A percentile compares a stretch with the other conserved stretches of the same genome.
These are phyloP conservation scores for Decorospora gaudefroyi DNA, from an alignment of 2,329 filamentous ascomycete genomes.

Conservation along the genomic window DNA sequence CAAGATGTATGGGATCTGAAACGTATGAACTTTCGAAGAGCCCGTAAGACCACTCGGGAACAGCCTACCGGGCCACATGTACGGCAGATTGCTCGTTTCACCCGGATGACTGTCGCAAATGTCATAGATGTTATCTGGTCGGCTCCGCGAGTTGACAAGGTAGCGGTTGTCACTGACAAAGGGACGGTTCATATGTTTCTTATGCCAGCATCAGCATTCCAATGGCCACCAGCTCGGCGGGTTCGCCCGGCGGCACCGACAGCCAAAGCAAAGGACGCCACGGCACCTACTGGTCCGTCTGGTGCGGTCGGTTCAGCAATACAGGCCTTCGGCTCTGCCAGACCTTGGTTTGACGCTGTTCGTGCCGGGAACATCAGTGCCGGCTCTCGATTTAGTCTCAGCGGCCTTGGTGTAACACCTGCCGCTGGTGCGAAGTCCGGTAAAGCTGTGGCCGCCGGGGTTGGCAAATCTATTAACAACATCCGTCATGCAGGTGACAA, in stretches of 20 bases:
- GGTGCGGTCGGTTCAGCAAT: slow-evolving; percentile 48
- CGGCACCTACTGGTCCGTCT: slow-evolving; percentile 38
- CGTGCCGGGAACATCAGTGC: slow-evolving; percentile 42
- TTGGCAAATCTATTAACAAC: slow-evolving; percentile 72
- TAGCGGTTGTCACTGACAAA: slow-evolving; percentile 89
- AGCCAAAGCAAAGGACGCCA: slow-evolving; percentile 39
- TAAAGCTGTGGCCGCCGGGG: slow-evolving; percentile 71
- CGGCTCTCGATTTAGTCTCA: slow-evolving; percentile 44
- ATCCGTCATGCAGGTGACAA: slow-evolving; percentile 77
- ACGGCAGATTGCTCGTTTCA: slow-evolving; percentile 84
- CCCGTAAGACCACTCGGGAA: slow-evolving; percentile 38
- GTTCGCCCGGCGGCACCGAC: slow-evolving; percentile 34
- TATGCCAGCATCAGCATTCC: slow-evolving; percentile 78
- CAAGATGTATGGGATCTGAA: slow-evolving; percentile 82
- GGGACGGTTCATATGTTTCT: slow-evolving; percentile 95
- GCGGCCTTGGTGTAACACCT: slow-evolving; percentile 48
- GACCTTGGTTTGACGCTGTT: slow-evolving; percentile 45
- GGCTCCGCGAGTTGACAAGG: slow-evolving; percentile 74
- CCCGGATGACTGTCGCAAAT: slow-evolving; percentile 86
- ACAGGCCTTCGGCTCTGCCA: slow-evolving; percentile 52
- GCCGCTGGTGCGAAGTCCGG: slow-evolving; percentile 65
- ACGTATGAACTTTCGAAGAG: slow-evolving; percentile 55
- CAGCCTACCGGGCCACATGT: slow-evolving; percentile 57
- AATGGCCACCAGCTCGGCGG: slow-evolving; percentile 76
- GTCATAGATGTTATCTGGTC: slow-evolving; percentile 92